phyloP scores from a whole-genome alignment of 768 basidiomycete species.

The Mycena venus region DNA sequence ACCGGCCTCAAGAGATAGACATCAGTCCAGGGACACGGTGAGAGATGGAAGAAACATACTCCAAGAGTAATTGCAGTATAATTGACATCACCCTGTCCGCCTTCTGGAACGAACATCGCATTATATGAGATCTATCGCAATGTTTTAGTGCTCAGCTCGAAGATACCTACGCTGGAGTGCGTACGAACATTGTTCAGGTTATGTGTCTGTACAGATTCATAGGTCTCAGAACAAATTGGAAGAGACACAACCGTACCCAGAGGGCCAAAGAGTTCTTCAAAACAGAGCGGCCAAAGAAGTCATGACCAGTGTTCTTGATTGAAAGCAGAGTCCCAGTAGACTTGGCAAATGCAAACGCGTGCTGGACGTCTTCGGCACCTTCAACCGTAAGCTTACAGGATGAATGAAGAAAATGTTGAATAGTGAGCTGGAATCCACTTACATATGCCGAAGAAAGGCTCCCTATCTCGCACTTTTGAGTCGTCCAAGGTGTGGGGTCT shows the following conservation, averaged over 20 bases:
- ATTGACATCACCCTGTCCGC: conserved; percentile 14
- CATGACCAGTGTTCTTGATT: conserved; percentile 26
- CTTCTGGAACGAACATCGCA: conserved; percentile 15
- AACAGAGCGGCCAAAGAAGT: conserved; percentile 15
- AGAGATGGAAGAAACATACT: conserved; percentile 4
- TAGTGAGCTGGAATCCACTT: conserved; percentile 7
- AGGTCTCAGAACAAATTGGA: background rate
- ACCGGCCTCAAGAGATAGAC: conserved; percentile 4
- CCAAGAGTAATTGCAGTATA: conserved; percentile 20
- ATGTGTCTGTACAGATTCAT: conserved; percentile 17
- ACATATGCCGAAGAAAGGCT: conserved; percentile 24
- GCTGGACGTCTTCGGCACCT: conserved; percentile 5
- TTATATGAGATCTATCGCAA: conserved; percentile 16
- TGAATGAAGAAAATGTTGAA: background rate
- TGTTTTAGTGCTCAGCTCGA: conserved; percentile 5
- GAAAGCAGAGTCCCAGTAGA: conserved; percentile 10
- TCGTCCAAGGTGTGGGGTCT: conserved; percentile 22
- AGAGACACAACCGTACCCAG: conserved; percentile 6
- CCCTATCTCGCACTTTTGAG: conserved; percentile 15
- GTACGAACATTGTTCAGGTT: conserved; percentile 12
- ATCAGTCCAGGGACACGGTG: background rate
- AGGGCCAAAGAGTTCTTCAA: conserved; percentile 12
- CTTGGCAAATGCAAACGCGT: conserved; percentile 10
- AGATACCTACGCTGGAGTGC: background rate
- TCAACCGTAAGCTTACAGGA: conserved; percentile 15